Percentiles rank a stretch among this genome's conserved stretches.
Conservation (phyloP, 2,329 filamentous ascomycete genomes). For the Sporothrix dimorphospora region DNA sequence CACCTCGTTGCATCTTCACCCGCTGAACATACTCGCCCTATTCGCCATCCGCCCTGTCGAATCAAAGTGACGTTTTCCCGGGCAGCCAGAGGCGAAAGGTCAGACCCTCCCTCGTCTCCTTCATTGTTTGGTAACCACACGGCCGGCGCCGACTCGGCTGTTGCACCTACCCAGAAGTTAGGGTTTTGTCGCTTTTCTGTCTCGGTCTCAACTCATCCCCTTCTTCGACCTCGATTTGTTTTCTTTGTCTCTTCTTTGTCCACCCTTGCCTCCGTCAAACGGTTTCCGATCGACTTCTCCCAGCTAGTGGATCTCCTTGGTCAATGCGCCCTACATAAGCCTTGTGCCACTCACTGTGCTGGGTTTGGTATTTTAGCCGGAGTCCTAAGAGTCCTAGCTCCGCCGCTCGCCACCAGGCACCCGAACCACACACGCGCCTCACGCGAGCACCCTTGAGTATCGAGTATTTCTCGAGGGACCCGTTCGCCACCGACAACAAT, state of each 20-base stretch:
- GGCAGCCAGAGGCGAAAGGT: not conserved
- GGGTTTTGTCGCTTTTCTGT: not conserved
- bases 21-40: not conserved
- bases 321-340: conserved; percentile 19
- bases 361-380: conserved; percentile 20
- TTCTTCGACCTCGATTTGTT: not conserved
- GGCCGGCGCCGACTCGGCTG: conserved; percentile 2
- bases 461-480: not conserved
- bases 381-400: not conserved
- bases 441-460: not conserved
- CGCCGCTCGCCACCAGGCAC: conserved; percentile 6
- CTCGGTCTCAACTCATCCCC: not conserved
- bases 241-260: not conserved
- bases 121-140: not conserved
- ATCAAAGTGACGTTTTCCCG: conserved; percentile 12
- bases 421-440: conserved; percentile 16
- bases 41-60: not conserved
- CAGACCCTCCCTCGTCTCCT: not conserved
- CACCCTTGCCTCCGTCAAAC: not conserved
- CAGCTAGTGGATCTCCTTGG: not conserved
- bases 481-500: not conserved
- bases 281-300: not conserved
- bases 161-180: not conserved
- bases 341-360: not conserved
- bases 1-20: not conserved